Evolutionary conservation across 352 stramenopile genomes (phyloP), one percentile per base, ranked within the genome.

Genomic region (Globisporangium apiculatum): DNA sequence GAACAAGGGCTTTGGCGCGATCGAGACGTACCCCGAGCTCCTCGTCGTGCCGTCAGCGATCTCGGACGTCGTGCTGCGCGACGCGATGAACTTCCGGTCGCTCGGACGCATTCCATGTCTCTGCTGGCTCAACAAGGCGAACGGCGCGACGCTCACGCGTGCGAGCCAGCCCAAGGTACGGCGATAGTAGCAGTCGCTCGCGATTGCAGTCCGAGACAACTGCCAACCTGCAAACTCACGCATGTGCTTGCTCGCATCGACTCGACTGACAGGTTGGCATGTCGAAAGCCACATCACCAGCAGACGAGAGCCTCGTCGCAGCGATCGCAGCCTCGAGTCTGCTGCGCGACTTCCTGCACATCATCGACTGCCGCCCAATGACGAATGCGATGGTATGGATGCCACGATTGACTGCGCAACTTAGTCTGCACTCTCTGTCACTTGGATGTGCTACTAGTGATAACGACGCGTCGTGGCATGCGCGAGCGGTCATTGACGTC

Each of bases 11-110:
- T 97, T 95, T 58, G 54, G 60, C 2, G 64, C 95, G 53, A 98
- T 95, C 58, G 74, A 91, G 31, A 97, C 90, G 35, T 99, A 99
- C 67, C 96, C 97, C 0, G 83, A 87, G 17, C 76, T 96, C 6
- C 65, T 99, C 41, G 83, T 97, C n/a, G 95, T 98, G 17, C 97
- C 97, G 6, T 57, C 81, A 4, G 80, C 71, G 12, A 79, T 98
- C 17, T 76, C 91, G 24, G 95, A 98, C 58, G 86, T 83, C 48
- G 71, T 96, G 41, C 69, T 98, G 4, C 38, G 69, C n/a, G 79
- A 91, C 31, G 85, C 83, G 2, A 83, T 73, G 17, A 67, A 73
- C 10, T 95, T 94, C 17, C 78, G 86, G 10, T 91, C 79, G 0
- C 67, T 91, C 1, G 83, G 75, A 1, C 73, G 86, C 0, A 89